Evolutionary conservation across 2,329 filamentous ascomycete species (phyloP).

Genomic region (Capronia americana): DNA sequence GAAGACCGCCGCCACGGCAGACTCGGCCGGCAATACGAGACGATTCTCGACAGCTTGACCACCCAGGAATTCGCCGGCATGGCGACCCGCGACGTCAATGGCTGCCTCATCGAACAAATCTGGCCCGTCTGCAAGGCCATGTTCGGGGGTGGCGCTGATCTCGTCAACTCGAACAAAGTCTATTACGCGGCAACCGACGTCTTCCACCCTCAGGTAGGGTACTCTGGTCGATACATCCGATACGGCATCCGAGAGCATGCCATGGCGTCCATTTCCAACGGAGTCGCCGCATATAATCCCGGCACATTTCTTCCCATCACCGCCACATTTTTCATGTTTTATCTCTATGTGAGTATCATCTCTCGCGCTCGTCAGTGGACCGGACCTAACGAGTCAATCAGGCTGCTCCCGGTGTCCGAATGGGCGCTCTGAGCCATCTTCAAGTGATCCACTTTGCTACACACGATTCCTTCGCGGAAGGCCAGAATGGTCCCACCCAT

Average conservation of each 20-base stretch:
- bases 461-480: constrained; percentile 64
- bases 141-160: constrained; percentile 39
- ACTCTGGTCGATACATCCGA: constrained; percentile 59
- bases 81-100: background rate
- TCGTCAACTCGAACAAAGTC: constrained; percentile 39
- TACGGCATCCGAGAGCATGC: constrained; percentile 68
- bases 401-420: constrained; percentile 62
- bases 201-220: constrained; percentile 38
- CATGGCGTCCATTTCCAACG: constrained; percentile 82
- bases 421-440: constrained; percentile 62
- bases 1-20: background rate
- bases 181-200: constrained; percentile 16
- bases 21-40: background rate
- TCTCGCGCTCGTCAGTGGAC: background rate
- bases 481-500: constrained; percentile 66
- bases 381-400: background rate
- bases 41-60: background rate
- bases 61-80: background rate
- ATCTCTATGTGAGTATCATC: constrained; percentile 46
- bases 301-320: constrained; percentile 56
- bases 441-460: constrained; percentile 65
- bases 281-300: constrained; percentile 64
- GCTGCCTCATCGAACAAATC: constrained; percentile 22
- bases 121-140: constrained; percentile 26
- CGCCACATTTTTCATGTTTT: constrained; percentile 67